A percentile compares a stretch with the other conserved stretches of the same genome.
Evolutionary conservation across 163 green algal genomes (phyloP).

Genomic region (Chlamydomonas reinhardtii): DNA sequence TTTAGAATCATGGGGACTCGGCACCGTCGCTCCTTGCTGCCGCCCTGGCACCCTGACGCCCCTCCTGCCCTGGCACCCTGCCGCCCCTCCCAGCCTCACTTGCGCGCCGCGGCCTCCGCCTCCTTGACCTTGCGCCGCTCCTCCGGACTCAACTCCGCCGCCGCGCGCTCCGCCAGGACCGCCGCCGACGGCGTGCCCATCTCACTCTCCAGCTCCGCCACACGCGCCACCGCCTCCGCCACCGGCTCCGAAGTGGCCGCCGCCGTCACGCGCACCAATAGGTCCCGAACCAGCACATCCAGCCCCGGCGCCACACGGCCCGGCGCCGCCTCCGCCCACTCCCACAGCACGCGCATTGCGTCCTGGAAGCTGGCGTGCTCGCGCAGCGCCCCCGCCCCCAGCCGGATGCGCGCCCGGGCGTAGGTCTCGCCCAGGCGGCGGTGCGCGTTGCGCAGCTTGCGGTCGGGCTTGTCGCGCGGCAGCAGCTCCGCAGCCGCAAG

Average conservation of each 20-base stretch:
- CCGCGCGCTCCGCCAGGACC: constrained; percentile 20
- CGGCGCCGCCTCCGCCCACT: constrained; percentile 20
- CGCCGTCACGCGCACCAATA: background rate
- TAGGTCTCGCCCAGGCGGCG: background rate
- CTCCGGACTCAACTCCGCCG: background rate
- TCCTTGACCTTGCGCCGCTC: constrained; percentile 1
- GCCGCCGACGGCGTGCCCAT: constrained; percentile 32
- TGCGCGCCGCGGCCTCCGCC: background rate
- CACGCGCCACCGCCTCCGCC: background rate
- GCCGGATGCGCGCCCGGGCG: background rate
- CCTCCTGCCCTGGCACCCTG: background rate
- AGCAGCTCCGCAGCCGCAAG: constrained; percentile 21
- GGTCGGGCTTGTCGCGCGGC: background rate
- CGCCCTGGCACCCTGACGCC: background rate
- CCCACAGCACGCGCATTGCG: constrained; percentile 45
- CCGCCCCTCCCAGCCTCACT: background rate
- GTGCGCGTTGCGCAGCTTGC: constrained; percentile 47
- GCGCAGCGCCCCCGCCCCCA: background rate
- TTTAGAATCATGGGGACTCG: too few relatives aligned
- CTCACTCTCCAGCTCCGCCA: background rate
- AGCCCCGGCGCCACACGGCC: background rate
- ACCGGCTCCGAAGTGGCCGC: background rate
- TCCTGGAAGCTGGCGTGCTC: constrained; percentile 40
- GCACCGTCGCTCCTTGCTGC: too few relatives aligned
- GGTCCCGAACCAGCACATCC: too few relatives aligned